Evolutionary conservation across 345 rosid genomes (phyloP).

Genomic region (Populus nigra): DNA sequence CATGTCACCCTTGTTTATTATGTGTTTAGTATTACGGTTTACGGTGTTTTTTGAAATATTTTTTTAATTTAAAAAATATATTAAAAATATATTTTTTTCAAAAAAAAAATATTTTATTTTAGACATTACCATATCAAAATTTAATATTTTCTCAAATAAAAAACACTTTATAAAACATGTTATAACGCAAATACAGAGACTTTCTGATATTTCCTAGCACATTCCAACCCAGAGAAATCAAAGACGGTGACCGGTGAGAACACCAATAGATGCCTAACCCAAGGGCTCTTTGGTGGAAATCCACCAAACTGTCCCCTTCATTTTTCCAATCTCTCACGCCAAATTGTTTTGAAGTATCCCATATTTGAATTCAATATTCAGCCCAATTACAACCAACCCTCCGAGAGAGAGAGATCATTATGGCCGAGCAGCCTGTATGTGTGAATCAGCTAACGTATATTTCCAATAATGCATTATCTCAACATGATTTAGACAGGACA

Average conservation of each 20-base stretch:
- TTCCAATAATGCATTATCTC: conserved; percentile 4
- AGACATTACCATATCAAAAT: too few species aligned
- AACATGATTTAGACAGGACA: neutral
- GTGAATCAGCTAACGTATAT: neutral
- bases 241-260: conserved; percentile 20
- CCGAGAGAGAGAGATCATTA: too few species aligned
- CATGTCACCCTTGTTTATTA: neutral
- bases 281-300: conserved; percentile 29
- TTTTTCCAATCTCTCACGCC: conserved; percentile 5
- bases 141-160: too few species aligned
- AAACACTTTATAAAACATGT: too few species aligned
- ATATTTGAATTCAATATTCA: conserved; percentile 15
- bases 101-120: too few species aligned
- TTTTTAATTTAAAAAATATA: too few species aligned
- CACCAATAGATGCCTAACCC: conserved; percentile 13
- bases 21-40: neutral
- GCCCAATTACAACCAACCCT: neutral
- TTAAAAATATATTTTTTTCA: too few species aligned
- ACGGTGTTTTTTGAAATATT: too few species aligned
- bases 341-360: conserved; percentile 14
- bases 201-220: neutral
- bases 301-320: conserved; percentile 31
- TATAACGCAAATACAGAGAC: too few species aligned
- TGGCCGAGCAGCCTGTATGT: conserved; percentile 1
- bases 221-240: conserved; percentile 11